Base-by-base conservation (phyloP, 208 protist genomes). In the Crithidia fasciculata region DNA sequence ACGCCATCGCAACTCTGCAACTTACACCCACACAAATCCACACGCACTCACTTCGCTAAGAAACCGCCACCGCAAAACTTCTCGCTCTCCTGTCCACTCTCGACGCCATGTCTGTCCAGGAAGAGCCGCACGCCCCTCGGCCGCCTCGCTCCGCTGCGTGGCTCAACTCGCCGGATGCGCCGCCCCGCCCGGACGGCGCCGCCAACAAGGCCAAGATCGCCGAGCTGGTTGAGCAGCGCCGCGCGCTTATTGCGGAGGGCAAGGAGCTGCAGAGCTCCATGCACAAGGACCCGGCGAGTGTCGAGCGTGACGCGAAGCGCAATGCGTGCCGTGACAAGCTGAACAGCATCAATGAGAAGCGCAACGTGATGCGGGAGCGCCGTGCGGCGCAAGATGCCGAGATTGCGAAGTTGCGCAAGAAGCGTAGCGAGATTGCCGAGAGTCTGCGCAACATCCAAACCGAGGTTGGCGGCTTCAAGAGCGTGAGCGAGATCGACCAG, bases 381-480 rank as follows among this genome's bases (percentile, higher is more conserved):
- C 87, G 89, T 39, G 63, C 67, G 2, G 70, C 58, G 18, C 91
- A 93, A 64, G 87, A 91, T 53, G 81, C 83, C 18, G 84, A 93
- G 49, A 91, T 94, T 45, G 72, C 83, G 4, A 77, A 73, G 52
- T 39, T 92, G 41, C 81, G 88, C 43, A 85, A 92, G 76, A 66
- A 83, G 53, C 79, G 83, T 10, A 75, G 74, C 13, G 87, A 96
- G 44, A 50, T 80, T 5, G 60, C 70, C 6, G 83, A 81, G 28
- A 82, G 88, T 43, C 82, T 93, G 18, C 85, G 86, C 28, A 59
- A 62, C 0, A 70, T 94, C 8, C 84, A 88, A 41, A 55, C 74
- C 37, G 81, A 91, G 36, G 72, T 96, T 12, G 86, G 87, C n/a
- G 85, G 79, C 8, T 93, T 96, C 66, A 82, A 80, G 4, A 82